A percentile compares a stretch with the other conserved stretches of the same genome.
Conservation (phyloP, 2,329 filamentous ascomycete species). For the Niveomyces coronatus region DNA sequence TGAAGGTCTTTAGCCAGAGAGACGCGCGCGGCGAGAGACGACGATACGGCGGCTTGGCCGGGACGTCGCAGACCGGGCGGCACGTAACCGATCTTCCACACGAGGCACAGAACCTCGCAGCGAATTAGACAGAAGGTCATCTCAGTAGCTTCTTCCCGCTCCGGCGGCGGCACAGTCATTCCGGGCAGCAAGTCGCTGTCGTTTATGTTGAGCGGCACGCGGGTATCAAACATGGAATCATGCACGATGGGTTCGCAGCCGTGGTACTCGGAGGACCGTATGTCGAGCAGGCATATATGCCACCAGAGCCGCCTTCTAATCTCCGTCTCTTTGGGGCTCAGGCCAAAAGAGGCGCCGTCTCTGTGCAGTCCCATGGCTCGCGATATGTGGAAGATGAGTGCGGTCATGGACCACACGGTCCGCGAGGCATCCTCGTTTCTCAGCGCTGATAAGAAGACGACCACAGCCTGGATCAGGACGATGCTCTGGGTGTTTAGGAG, state of each 20-base stretch:
- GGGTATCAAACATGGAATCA: not conserved
- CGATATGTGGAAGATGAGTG: not conserved
- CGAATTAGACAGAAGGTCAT: conserved; percentile 12
- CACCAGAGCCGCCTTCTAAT: not conserved
- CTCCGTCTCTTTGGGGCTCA: not conserved
- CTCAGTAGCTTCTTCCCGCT: conserved; percentile 7
- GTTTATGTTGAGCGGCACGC: conserved; percentile 3
- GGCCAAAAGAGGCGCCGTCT: not conserved
- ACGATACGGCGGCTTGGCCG: not conserved
- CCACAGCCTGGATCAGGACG: not conserved
- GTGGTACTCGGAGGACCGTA: not conserved
- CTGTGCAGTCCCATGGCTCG: conserved; percentile 2
- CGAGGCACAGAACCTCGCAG: conserved; percentile 9
- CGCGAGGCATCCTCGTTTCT: not conserved
- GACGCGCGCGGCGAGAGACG: not conserved
- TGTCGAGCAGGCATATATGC: not conserved
- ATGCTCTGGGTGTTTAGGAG: not conserved
- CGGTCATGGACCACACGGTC: not conserved
- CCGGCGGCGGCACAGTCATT: not conserved
- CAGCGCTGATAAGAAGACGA: not conserved
- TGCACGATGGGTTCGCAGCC: not conserved
- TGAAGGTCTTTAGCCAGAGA: conserved; percentile 48
- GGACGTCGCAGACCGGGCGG: not conserved
- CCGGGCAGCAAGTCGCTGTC: conserved; percentile 1
- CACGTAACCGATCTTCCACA: conserved; percentile 7